Evolutionary conservation across 2,329 filamentous ascomycete genomes (phyloP).

Genomic region (Fusarium pseudograminearum): DNA sequence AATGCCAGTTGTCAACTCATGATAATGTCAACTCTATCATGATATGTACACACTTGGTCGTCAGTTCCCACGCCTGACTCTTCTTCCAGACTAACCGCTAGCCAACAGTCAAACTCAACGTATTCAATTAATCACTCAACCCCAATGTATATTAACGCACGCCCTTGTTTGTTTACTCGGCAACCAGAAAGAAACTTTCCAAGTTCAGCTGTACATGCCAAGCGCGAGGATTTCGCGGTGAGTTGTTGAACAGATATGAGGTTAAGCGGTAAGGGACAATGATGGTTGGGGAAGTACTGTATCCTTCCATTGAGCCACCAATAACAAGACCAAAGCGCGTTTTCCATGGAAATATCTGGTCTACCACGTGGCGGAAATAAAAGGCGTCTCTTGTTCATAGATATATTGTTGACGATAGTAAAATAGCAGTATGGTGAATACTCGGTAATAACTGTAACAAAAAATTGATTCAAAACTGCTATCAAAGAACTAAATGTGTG

Average conservation of each 20-base stretch:
- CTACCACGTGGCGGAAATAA: not conserved
- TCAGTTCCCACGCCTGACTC: not conserved
- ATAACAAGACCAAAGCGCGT: not conserved
- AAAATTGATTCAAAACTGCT: not conserved
- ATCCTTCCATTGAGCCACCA: not conserved
- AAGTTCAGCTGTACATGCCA: not conserved
- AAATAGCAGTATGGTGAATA: not conserved
- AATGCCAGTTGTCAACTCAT: constrained; percentile 31
- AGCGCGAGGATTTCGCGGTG: not conserved
- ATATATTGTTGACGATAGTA: not conserved
- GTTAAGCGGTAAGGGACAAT: not conserved
- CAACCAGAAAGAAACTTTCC: not conserved
- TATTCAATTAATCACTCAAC: not conserved
- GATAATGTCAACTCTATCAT: constrained; percentile 34
- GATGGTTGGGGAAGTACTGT: not conserved
- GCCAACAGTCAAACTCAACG: not conserved
- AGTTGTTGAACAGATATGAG: not conserved
- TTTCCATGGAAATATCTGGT: not conserved
- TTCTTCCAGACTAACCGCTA: not conserved
- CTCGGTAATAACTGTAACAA: not conserved
- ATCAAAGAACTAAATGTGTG: not conserved
- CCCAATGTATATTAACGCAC: not conserved
- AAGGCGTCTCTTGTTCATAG: not conserved
- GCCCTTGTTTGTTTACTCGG: too few relatives aligned
- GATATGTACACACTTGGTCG: constrained; percentile 6